These are phyloP conservation scores for Geosmithia flava DNA, from an alignment of 2,329 filamentous ascomycete genomes.

Conservation along the genomic window DNA sequence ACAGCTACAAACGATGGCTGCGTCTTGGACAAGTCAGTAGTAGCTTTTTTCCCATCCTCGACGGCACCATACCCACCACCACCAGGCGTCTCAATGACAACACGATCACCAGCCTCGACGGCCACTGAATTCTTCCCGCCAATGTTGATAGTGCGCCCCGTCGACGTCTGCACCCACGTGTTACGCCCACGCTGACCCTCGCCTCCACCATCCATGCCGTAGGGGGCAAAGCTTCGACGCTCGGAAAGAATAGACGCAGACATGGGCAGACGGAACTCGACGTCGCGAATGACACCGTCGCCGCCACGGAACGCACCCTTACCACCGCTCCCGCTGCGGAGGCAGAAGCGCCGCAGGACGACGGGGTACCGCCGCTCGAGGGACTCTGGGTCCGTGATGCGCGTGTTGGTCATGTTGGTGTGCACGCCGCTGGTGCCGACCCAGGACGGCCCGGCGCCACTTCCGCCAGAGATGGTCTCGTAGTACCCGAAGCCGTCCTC, in stretches of 20 bases:
- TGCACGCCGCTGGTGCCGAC: conserved; percentile 62
- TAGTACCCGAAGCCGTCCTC: conserved; percentile 73
- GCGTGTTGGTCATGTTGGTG: conserved; percentile 73
- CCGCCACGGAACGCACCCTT: conserved; percentile 58
- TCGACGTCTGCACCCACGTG: conserved; percentile 40
- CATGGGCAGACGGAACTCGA: conserved; percentile 65
- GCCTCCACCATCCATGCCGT: conserved; percentile 57
- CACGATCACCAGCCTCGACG: conserved; percentile 6
- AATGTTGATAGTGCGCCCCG: conserved; percentile 15
- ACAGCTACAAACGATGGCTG: neutral
- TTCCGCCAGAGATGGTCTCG: conserved; percentile 68
- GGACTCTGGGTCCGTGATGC: conserved; percentile 67
- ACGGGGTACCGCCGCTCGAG: conserved; percentile 61
- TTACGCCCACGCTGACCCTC: conserved; percentile 57
- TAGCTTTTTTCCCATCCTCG: neutral
- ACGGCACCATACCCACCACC: conserved; percentile 5
- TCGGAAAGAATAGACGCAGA: conserved; percentile 70
- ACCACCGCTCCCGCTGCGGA: conserved; percentile 38
- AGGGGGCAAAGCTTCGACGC: conserved; percentile 62
- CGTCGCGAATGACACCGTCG: conserved; percentile 63
- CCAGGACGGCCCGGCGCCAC: conserved; percentile 60
- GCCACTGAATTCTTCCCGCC: conserved; percentile 8
- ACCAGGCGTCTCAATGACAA: conserved; percentile 3
- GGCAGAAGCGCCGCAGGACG: conserved; percentile 52
- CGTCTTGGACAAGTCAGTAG: neutral